Evolutionary conservation across 495 filamentous ascomycete genomes (phyloP).

Genomic region (Penicillium angulare): DNA sequence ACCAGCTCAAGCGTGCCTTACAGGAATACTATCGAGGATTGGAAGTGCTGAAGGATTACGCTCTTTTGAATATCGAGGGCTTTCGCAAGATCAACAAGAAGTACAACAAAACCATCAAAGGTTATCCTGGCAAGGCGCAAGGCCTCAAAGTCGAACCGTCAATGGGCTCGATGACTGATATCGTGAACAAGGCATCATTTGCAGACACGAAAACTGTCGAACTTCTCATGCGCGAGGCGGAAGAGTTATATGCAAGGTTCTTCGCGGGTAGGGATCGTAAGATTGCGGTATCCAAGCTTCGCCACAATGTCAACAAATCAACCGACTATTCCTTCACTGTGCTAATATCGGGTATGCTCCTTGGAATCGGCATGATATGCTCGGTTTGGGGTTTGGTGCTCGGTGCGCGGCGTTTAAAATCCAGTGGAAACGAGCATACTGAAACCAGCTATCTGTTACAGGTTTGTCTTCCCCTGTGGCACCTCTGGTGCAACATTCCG

Average conservation of each 20-base stretch:
- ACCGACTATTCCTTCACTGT: conserved; percentile 78
- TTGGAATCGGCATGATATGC: no score
- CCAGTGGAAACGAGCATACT: conserved; percentile 41
- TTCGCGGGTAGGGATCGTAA: conserved; percentile 91
- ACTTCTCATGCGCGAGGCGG: conserved; percentile 69
- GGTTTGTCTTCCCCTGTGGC: conserved; percentile 36
- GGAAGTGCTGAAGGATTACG: conserved; percentile 88
- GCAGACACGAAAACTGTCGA: conserved; percentile 82
- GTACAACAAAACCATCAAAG: conserved; percentile 85
- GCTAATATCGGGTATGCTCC: conserved; percentile 69
- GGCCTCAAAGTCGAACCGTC: no score
- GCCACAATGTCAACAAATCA: conserved; percentile 60
- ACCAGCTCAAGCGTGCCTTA: conserved; percentile 84
- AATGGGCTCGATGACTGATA: conserved; percentile 84
- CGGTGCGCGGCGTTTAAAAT: conserved; percentile 52
- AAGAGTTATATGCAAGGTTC: conserved; percentile 90
- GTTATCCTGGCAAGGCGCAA: no score
- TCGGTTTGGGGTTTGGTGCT: no score
- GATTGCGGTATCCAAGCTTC: conserved; percentile 80
- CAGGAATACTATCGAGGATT: conserved; percentile 91
- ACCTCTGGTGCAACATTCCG: background rate
- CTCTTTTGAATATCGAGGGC: conserved; percentile 82
- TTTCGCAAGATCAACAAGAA: conserved; percentile 99
- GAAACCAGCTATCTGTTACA: conserved; percentile 75
- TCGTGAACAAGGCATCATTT: conserved; percentile 87